Percentiles rank a stretch among this genome's conserved stretches.
Evolutionary conservation across 169 alveolate species (phyloP).

Genomic region (Plasmodium sp.): DNA sequence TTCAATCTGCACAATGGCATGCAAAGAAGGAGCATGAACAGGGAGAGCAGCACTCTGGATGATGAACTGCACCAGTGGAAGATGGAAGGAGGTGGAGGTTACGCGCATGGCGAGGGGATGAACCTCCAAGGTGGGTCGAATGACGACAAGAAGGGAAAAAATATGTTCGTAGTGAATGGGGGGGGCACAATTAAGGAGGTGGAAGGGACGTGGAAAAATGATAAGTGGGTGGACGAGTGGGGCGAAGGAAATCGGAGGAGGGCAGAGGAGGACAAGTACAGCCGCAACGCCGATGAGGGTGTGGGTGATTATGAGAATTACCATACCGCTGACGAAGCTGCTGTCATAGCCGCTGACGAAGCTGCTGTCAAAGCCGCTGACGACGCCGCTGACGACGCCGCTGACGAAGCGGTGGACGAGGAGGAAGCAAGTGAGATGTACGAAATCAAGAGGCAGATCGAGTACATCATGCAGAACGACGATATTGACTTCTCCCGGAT

Average conservation of each 20-base stretch:
- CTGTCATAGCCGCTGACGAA: neutral
- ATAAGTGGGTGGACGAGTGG: neutral
- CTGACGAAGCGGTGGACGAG: neutral
- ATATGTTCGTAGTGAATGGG: neutral
- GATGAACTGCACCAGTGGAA: neutral
- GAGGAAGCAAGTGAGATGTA: neutral
- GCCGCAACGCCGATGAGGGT: neutral
- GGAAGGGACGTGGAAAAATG: neutral
- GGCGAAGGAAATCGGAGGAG: neutral
- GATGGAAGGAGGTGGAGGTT: neutral
- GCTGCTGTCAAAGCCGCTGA: no score
- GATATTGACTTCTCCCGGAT: slow-evolving; percentile 41
- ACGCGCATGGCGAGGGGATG: neutral
- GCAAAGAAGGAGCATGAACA: neutral
- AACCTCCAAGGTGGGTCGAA: neutral
- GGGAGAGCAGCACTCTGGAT: neutral
- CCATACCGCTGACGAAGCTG: neutral
- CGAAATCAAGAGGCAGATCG: slow-evolving; percentile 12
- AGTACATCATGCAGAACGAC: slow-evolving; percentile 46
- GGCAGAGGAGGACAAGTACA: neutral
- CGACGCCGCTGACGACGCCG: neutral
- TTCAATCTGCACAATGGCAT: neutral
- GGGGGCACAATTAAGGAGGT: neutral
- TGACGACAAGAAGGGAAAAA: neutral
- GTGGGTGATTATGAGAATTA: neutral